Evolutionary conservation across 768 basidiomycete genomes (phyloP).

Genomic region (Xerocomellus intermedius): DNA sequence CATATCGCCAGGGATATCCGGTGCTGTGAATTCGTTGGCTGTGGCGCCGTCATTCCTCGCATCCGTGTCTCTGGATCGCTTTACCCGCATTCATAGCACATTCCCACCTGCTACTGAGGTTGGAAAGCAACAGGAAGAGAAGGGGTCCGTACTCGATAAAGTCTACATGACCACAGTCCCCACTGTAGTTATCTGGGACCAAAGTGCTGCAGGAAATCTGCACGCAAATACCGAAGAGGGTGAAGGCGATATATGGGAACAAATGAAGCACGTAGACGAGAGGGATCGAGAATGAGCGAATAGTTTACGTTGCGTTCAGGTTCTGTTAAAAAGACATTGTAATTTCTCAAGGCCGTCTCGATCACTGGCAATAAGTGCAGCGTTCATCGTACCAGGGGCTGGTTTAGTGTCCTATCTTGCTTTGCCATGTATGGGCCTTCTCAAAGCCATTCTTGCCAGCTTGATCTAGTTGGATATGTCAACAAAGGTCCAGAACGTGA

Average conservation of each 20-base stretch:
- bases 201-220: slow-evolving; percentile 22
- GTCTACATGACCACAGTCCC: slow-evolving; percentile 61
- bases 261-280: slow-evolving; percentile 54
- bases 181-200: slow-evolving; percentile 65
- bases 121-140: slow-evolving; percentile 52
- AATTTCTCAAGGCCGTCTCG: not conserved
- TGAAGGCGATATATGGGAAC: slow-evolving; percentile 68
- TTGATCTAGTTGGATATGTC: slow-evolving; percentile 50
- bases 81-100: slow-evolving; percentile 65
- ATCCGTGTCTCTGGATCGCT: slow-evolving; percentile 68
- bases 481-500: not conserved
- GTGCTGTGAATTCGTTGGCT: slow-evolving; percentile 65
- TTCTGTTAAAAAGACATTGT: not conserved
- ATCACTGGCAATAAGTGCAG: not conserved
- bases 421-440: slow-evolving; percentile 83
- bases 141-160: slow-evolving; percentile 63
- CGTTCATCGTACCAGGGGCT: not conserved
- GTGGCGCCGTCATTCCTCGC: slow-evolving; percentile 51
- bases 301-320: not conserved
- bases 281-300: slow-evolving; percentile 30
- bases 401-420: slow-evolving; percentile 57
- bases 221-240: slow-evolving; percentile 28
- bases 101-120: slow-evolving; percentile 47
- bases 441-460: slow-evolving; percentile 86
- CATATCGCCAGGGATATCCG: slow-evolving; percentile 56